Evolutionary conservation across 805 yeast species (phyloP).

Genomic region (Ascoidea rubescens): DNA sequence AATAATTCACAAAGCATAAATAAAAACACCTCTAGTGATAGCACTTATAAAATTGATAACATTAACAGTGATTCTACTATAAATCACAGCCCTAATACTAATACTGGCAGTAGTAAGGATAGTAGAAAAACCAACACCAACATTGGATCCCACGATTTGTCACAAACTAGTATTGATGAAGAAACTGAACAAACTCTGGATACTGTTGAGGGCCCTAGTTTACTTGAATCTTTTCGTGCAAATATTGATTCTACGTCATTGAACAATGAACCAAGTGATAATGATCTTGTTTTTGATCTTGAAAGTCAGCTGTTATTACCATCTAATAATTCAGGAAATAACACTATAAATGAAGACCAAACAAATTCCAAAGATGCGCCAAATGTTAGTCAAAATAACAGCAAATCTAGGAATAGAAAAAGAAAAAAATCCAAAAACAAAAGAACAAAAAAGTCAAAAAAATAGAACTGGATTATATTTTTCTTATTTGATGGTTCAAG

Average conservation of each 20-base stretch:
- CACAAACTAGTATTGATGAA: too few relatives aligned
- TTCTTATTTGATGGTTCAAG: too few relatives aligned
- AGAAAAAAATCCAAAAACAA: conserved; percentile 1
- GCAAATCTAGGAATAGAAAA: background rate
- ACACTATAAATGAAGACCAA: too few relatives aligned
- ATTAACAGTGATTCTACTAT: background rate
- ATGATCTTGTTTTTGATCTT: background rate
- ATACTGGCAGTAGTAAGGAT: background rate
- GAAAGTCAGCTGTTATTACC: background rate
- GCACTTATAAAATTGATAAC: background rate
- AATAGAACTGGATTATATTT: conserved; percentile 1
- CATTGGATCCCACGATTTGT: background rate
- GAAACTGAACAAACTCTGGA: background rate
- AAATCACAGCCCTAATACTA: background rate
- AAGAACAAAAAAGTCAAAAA: conserved; percentile 4
- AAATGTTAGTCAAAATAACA: background rate
- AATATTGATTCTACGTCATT: background rate
- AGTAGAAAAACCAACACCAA: background rate
- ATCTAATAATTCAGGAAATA: background rate
- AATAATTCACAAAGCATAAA: too few relatives aligned
- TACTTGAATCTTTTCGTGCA: background rate
- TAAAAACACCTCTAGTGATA: too few relatives aligned
- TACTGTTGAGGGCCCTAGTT: background rate
- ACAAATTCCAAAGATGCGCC: background rate
- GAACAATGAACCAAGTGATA: background rate